phyloP scores from a whole-genome alignment of 768 basidiomycete genomes.

The Infundibulicybe gibba region DNA sequence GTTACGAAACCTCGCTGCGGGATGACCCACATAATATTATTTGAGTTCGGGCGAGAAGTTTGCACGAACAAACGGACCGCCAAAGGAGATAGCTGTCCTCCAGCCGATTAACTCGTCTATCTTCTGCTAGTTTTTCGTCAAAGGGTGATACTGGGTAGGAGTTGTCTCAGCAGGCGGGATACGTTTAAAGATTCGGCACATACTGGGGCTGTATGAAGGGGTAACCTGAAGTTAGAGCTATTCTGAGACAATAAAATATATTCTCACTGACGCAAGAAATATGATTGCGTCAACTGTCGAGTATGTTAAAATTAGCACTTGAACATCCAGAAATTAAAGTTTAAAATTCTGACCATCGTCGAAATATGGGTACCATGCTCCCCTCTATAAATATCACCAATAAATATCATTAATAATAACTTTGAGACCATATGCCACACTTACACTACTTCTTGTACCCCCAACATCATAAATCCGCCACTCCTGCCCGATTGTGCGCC shows the following conservation, averaged over 20 bases:
- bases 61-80: constrained; percentile 69
- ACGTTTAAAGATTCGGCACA: no score
- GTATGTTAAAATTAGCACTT: constrained; percentile 7
- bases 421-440: constrained; percentile 16
- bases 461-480: constrained; percentile 85
- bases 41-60: constrained; percentile 57
- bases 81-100: constrained; percentile 78
- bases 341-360: constrained; percentile 50
- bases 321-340: background rate
- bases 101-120: constrained; percentile 64
- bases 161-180: constrained; percentile 9
- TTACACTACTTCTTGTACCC: constrained; percentile 64
- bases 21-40: constrained; percentile 40
- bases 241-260: constrained; percentile 2
- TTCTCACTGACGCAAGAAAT: constrained; percentile 59
- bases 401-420: constrained; percentile 8
- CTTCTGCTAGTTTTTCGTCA: constrained; percentile 74
- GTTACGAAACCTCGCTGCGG: background rate
- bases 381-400: constrained; percentile 39
- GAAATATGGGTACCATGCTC: constrained; percentile 79
- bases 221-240: background rate
- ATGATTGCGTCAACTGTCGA: constrained; percentile 70
- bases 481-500: constrained; percentile 58
- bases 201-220: background rate
- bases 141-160: constrained; percentile 63